Evolutionary conservation across 2,329 filamentous ascomycete species (phyloP).

Genomic region (Fusarium mexicanum): DNA sequence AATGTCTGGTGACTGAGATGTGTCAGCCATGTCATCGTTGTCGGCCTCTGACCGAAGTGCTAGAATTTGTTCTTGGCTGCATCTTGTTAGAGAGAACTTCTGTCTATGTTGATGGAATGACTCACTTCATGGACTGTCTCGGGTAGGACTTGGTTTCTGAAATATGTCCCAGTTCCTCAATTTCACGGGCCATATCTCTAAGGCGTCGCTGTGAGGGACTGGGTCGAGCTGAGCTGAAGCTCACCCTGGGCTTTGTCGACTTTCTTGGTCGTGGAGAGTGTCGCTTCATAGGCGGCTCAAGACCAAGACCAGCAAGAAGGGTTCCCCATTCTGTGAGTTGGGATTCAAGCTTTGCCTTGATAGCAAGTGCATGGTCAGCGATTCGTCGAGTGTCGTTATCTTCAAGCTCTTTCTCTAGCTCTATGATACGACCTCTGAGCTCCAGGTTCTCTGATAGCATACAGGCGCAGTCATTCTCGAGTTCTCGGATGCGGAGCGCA

Average conservation of each 20-base stretch:
- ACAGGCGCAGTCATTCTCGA: constrained; percentile 79
- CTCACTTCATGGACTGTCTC: constrained; percentile 74
- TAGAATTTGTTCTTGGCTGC: constrained; percentile 69
- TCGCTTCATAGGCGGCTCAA: constrained; percentile 65
- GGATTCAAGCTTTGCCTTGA: constrained; percentile 75
- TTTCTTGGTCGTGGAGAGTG: constrained; percentile 54
- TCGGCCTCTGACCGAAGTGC: constrained; percentile 63
- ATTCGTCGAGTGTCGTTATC: constrained; percentile 67
- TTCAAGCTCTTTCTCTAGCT: constrained; percentile 73
- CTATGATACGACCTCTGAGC: constrained; percentile 75
- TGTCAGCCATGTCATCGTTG: constrained; percentile 56
- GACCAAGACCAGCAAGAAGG: constrained; percentile 72
- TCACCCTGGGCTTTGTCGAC: constrained; percentile 53
- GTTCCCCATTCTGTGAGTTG: constrained; percentile 77
- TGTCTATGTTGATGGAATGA: constrained; percentile 11
- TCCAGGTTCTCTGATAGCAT: constrained; percentile 83
- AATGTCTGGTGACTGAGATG: constrained; percentile 73
- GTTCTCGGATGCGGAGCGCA: constrained; percentile 77
- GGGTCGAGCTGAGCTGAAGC: constrained; percentile 50
- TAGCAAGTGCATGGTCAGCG: constrained; percentile 72
- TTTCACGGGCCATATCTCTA: constrained; percentile 65
- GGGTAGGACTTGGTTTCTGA: constrained; percentile 75
- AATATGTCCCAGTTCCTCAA: constrained; percentile 65
- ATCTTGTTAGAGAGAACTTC: constrained; percentile 44
- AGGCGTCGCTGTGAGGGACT: constrained; percentile 66